Conservation (phyloP, 179 eudicot species). For the Gypsophila paniculata region DNA sequence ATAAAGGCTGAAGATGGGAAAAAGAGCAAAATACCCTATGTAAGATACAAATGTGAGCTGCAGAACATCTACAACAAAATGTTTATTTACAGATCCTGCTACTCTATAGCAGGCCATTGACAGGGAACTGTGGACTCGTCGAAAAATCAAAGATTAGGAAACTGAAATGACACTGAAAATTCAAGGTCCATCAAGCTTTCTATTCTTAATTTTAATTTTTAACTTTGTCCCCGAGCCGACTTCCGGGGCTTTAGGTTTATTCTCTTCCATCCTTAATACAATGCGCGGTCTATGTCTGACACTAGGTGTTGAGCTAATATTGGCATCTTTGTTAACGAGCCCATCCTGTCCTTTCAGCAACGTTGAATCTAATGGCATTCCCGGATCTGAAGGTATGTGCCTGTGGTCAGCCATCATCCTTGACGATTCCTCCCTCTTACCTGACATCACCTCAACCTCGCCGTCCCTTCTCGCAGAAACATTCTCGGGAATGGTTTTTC, state of each 20-base stretch:
- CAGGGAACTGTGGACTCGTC: neutral
- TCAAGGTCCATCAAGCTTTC: conserved; percentile 32
- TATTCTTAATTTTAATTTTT: conserved; percentile 55
- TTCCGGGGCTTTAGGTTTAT: conserved; percentile 32
- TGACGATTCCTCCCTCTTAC: conserved; percentile 15
- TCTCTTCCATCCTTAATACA: conserved; percentile 29
- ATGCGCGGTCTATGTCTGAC: conserved; percentile 31
- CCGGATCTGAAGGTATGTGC: conserved; percentile 11
- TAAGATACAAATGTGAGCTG: neutral
- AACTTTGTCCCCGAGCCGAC: conserved; percentile 46
- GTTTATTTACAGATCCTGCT: neutral
- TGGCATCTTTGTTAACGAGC: conserved; percentile 12
- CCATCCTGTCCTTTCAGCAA: conserved; percentile 11
- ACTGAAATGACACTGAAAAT: neutral
- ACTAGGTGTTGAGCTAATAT: conserved; percentile 22
- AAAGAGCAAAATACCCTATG: no score
- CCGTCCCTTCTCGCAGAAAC: neutral
- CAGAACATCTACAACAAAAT: conserved; percentile 1
- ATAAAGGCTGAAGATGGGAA: no score
- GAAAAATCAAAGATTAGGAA: neutral
- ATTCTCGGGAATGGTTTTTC: conserved; percentile 16
- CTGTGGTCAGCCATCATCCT: neutral
- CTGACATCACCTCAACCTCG: conserved; percentile 21
- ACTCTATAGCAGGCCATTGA: neutral
- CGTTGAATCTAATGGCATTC: conserved; percentile 7